Evolutionary conservation across 2,329 filamentous ascomycete genomes (phyloP).

Genomic region (Mycosphaerella arachidis): DNA sequence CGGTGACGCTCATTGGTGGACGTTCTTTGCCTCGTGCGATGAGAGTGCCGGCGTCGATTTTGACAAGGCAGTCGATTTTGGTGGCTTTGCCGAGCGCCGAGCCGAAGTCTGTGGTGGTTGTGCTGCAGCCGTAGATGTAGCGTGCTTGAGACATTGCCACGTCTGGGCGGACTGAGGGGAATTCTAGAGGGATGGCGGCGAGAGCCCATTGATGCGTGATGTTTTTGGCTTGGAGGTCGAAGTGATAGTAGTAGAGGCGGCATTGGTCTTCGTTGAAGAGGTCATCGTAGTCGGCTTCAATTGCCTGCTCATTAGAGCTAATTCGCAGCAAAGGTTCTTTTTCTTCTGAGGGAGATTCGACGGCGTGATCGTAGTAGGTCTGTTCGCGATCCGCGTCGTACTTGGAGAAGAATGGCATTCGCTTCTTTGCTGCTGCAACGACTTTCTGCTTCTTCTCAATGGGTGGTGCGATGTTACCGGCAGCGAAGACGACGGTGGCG

Average conservation of each 20-base stretch:
- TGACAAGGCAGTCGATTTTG: constrained; percentile 63
- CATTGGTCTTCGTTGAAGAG: constrained; percentile 59
- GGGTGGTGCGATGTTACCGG: constrained; percentile 58
- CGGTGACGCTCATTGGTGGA: constrained; percentile 45
- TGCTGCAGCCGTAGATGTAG: constrained; percentile 66
- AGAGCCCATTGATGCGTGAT: constrained; percentile 63
- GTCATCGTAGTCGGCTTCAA: constrained; percentile 11
- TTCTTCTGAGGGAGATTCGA: constrained; percentile 28
- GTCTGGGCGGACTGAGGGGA: constrained; percentile 56
- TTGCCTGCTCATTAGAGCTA: constrained; percentile 1
- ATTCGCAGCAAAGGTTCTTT: constrained; percentile 26
- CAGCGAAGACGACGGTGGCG: constrained; percentile 59
- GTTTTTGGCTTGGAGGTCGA: constrained; percentile 41
- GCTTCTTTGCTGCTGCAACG: constrained; percentile 34
- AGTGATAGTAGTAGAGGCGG: constrained; percentile 65
- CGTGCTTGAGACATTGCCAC: constrained; percentile 54
- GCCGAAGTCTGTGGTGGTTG: constrained; percentile 53
- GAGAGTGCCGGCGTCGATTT: constrained; percentile 53
- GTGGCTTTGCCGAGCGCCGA: constrained; percentile 59
- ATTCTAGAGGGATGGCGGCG: constrained; percentile 63
- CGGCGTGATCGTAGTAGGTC: constrained; percentile 22
- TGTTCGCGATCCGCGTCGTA: constrained; percentile 36
- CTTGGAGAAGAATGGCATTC: constrained; percentile 46
- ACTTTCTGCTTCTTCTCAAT: constrained; percentile 15
- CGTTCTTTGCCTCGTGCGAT: constrained; percentile 48